phyloP scores from a whole-genome alignment of 495 filamentous ascomycete genomes.

The Elaphomyces granulatus region DNA sequence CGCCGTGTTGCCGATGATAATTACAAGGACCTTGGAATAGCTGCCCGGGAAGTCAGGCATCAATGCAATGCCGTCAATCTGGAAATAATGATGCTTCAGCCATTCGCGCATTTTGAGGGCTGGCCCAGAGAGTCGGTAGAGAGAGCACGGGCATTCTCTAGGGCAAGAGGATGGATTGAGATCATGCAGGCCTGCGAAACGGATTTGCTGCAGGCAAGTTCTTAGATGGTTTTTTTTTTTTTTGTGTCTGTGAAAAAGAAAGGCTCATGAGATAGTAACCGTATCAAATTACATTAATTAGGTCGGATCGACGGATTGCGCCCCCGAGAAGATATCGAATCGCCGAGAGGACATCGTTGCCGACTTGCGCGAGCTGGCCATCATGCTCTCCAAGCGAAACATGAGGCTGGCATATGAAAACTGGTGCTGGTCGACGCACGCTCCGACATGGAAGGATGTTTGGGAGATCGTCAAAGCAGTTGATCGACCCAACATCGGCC shows the following conservation, averaged over 20 bases:
- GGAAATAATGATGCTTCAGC: conserved; percentile 59
- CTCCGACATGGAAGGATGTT: conserved; percentile 50
- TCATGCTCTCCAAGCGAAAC: conserved; percentile 41
- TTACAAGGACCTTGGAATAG: conserved; percentile 38
- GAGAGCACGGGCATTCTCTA: conserved; percentile 48
- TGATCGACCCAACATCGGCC: conserved; percentile 49
- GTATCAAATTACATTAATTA: conserved; percentile 13
- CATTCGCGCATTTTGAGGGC: conserved; percentile 70
- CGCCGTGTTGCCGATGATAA: conserved; percentile 38
- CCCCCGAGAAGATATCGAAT: conserved; percentile 33
- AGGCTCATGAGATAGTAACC: not conserved
- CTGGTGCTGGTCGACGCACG: conserved; percentile 71
- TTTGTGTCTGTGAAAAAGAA: not conserved
- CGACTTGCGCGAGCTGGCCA: conserved; percentile 50
- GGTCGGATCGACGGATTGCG: conserved; percentile 54
- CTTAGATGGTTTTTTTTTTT: not conserved
- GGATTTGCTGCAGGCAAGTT: conserved; percentile 54
- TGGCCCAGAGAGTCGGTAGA: conserved; percentile 46
- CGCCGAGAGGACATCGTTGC: conserved; percentile 35
- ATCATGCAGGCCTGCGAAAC: conserved; percentile 59
- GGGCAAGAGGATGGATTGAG: conserved; percentile 53
- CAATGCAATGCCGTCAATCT: conserved; percentile 40
- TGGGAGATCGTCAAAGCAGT: conserved; percentile 51
- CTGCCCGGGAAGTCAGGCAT: conserved; percentile 35
- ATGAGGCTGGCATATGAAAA: conserved; percentile 66